A percentile compares a stretch with the other conserved stretches of the same genome.
These are phyloP conservation scores for Lathyrus tuberosus DNA, from an alignment of 306 rosid genomes.

Conservation along the genomic window DNA sequence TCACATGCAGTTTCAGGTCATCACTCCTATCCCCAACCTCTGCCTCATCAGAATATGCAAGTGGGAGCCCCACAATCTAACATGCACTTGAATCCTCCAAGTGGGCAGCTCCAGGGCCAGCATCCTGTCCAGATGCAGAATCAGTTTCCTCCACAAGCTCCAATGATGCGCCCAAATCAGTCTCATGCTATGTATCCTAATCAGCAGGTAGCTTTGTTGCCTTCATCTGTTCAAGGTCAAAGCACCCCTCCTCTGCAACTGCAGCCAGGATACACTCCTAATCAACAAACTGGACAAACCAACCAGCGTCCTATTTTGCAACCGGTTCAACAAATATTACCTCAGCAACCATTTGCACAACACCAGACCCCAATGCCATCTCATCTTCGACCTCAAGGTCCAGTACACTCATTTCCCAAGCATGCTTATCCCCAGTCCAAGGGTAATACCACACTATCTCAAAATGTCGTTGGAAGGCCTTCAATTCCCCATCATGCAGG, in stretches of 20 bases:
- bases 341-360: conserved; percentile 60
- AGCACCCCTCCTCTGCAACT: conserved; percentile 56
- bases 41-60: conserved; percentile 62
- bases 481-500: conserved; percentile 56
- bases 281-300: conserved; percentile 67
- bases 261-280: conserved; percentile 51
- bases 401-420: conserved; percentile 57
- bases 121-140: conserved; percentile 58
- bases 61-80: conserved; percentile 60
- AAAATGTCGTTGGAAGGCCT: conserved; percentile 65
- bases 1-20: conserved; percentile 68
- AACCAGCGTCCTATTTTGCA: conserved; percentile 65
- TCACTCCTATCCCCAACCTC: conserved; percentile 71
- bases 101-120: conserved; percentile 56
- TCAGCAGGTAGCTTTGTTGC: conserved; percentile 63
- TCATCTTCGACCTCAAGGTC: conserved; percentile 61
- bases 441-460: conserved; percentile 54
- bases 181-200: conserved; percentile 61
- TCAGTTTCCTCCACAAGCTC: conserved; percentile 69
- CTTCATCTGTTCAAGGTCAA: conserved; percentile 69
- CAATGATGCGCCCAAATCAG: conserved; percentile 60
- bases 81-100: conserved; percentile 55
- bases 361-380: conserved; percentile 60
- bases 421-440: conserved; percentile 59
- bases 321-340: conserved; percentile 57